phyloP scores from a whole-genome alignment of 2,329 filamentous ascomycete genomes.

The Stachybotrys echinatus region DNA sequence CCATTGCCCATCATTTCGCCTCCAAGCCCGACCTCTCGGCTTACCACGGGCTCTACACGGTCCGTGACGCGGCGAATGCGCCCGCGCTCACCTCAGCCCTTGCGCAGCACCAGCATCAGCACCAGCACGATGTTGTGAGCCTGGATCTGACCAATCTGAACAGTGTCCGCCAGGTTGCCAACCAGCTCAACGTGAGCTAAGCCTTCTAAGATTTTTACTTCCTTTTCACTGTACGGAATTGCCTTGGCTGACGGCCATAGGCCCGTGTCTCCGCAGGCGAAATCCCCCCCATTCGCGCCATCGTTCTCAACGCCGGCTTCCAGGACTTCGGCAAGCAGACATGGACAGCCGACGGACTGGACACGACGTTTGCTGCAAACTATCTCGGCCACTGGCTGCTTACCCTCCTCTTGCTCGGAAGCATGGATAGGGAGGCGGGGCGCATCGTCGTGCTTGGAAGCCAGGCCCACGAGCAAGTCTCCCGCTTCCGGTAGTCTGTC shows the following conservation, averaged over 20 bases:
- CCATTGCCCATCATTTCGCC: constrained; percentile 23
- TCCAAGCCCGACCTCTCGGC: constrained; percentile 17
- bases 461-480: constrained; percentile 29
- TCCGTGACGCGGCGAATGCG: constrained; percentile 25
- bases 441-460: constrained; percentile 24
- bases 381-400: constrained; percentile 24
- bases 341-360: constrained; percentile 23
- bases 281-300: constrained; percentile 30
- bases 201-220: too few relatives aligned
- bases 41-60: constrained; percentile 30
- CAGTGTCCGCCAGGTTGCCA: constrained; percentile 18
- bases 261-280: constrained; percentile 19
- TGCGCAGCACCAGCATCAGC: constrained; percentile 10
- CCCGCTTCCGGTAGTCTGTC: too few relatives aligned
- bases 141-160: constrained; percentile 24
- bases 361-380: constrained; percentile 27
- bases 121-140: constrained; percentile 24
- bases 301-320: constrained; percentile 30
- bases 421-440: constrained; percentile 21
- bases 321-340: constrained; percentile 17
- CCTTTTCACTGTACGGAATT: too few relatives aligned
- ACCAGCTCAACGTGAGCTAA: constrained; percentile 17
- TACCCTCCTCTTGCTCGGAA: constrained; percentile 22
- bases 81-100: constrained; percentile 18
- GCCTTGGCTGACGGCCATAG: too few relatives aligned